Evolutionary conservation across 805 yeast species (phyloP).

Genomic region (Zygotorulaspora chibaensis): DNA sequence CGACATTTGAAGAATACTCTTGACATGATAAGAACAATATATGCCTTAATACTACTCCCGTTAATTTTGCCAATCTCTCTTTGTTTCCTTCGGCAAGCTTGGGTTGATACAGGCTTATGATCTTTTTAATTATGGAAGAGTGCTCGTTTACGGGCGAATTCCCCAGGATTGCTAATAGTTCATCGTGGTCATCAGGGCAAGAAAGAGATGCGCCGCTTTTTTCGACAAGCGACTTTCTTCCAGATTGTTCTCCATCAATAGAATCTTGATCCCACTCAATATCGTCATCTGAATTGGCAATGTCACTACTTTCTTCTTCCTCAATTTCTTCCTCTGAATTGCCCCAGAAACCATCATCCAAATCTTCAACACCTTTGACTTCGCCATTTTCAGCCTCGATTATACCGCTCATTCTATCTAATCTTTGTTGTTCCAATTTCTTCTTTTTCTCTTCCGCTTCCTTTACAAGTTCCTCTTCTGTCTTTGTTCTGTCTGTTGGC

Average conservation of each 20-base stretch:
- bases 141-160: constrained; percentile 41
- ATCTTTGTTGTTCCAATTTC: constrained; percentile 62
- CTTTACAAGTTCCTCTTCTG: constrained; percentile 61
- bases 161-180: constrained; percentile 37
- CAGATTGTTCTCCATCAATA: constrained; percentile 31
- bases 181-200: constrained; percentile 50
- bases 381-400: constrained; percentile 41
- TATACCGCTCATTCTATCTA: constrained; percentile 69
- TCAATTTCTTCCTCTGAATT: constrained; percentile 46
- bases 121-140: constrained; percentile 46
- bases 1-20: constrained; percentile 33
- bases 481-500: constrained; percentile 77
- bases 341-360: constrained; percentile 67
- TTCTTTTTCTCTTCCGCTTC: constrained; percentile 60
- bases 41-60: constrained; percentile 61
- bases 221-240: constrained; percentile 9
- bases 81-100: constrained; percentile 78
- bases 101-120: constrained; percentile 65
- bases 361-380: constrained; percentile 61
- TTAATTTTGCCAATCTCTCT: constrained; percentile 60
- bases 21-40: constrained; percentile 47
- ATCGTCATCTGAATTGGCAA: constrained; percentile 43
- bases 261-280: constrained; percentile 33
- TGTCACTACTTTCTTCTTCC: constrained; percentile 29
- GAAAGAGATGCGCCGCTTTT: constrained; percentile 18